Base-by-base conservation (phyloP, 2,329 filamentous ascomycete species). In the Blastomyces silverae region DNA sequence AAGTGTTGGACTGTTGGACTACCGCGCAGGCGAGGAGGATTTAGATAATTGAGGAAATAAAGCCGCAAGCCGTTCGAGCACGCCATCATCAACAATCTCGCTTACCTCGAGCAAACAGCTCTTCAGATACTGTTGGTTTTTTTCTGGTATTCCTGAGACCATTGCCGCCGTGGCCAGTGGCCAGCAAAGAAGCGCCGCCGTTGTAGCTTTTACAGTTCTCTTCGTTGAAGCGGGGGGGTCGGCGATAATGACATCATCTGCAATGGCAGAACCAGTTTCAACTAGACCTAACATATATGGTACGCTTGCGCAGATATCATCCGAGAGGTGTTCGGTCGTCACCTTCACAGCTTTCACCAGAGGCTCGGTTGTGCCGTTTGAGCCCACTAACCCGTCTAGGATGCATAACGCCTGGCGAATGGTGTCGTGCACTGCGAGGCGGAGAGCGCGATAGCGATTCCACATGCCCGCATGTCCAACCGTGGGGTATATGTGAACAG, bases 401-500 rank as follows among this genome's bases (percentile, higher is more conserved):
- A 20, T n/a, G n/a, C 44, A 61, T 28, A 48, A 37, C 8, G 31
- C 20, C 25, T 37, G 44, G 6, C 50, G 25, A 5, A 61, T 50
- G 39, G 50, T 50, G 20, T 61, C 58, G 25, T 50, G 50, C 17
- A 61, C 42, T 1, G 28, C 58, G 3, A 61, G 58, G 17, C 58
- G 58, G 8, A 61, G 22, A 15, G 42, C 58, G 22, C 58, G 58
- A 50, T 61, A 61, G 44, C 58, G 58, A 44, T 61, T 61, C 58
- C 58, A 61, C 58, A 61, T 34, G 48, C 42, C 58, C 22, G 58
- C 39, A 15, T 61, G 42, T 34, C 58, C 58, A 28, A 61, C 44
- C 15, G 58, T 28, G 20, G 58, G 42, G 31, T 61, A 61, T 39
- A 61, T 50, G 28, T 61, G 58, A 34, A 61, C 58, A 50, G 28